Percentiles rank a stretch among this genome's conserved stretches.
Conservation (phyloP, 2,329 filamentous ascomycete genomes). For the Diplodia sapinea region DNA sequence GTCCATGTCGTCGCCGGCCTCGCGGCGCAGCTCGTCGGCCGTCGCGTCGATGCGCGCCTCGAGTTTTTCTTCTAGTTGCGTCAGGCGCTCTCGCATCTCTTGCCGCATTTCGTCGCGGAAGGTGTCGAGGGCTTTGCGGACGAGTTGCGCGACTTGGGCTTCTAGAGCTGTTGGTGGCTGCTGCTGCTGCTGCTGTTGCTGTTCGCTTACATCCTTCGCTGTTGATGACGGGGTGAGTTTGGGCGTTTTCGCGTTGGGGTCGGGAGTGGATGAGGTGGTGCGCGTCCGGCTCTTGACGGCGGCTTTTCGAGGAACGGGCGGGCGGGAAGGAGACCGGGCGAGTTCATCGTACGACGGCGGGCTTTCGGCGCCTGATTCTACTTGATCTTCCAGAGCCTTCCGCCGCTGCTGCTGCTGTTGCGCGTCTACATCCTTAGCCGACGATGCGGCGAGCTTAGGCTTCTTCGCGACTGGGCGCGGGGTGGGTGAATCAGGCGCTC, state of each 20-base stretch:
- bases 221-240: not conserved
- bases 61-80: not conserved
- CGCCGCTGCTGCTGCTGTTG: not conserved
- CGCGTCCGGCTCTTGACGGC: not conserved
- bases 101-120: not conserved
- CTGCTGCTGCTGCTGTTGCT: not conserved
- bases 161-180: not conserved
- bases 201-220: not conserved
- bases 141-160: not conserved
- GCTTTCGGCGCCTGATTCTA: not conserved
- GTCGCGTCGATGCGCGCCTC: not conserved
- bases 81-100: not conserved
- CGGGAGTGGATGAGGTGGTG: not conserved
- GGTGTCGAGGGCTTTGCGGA: not conserved
- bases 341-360: constrained; percentile 25
- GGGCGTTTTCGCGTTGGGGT: not conserved
- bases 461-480: not conserved
- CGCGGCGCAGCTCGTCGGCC: not conserved
- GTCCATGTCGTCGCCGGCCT: not conserved
- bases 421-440: not conserved
- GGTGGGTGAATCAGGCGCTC: not conserved
- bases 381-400: not conserved
- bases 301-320: not conserved
- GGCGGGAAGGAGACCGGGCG: not conserved
- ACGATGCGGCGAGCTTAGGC: not conserved